A percentile compares a stretch with the other conserved stretches of the same genome.
phyloP scores from a whole-genome alignment of 116 monocot genomes.

The Papilionanthe hybrid region DNA sequence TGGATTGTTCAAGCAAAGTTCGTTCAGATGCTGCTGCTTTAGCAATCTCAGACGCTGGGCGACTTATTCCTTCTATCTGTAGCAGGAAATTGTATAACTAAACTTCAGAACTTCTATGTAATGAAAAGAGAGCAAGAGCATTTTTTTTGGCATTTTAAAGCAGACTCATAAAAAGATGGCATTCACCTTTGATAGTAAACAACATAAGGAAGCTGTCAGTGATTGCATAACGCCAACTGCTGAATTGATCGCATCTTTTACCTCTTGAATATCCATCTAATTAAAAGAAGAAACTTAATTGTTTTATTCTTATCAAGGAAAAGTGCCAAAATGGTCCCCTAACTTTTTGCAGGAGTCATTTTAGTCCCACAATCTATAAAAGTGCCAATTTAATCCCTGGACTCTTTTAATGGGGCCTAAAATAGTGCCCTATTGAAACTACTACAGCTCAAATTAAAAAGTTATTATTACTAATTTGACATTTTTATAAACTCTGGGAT shows the following conservation, averaged over 20 bases:
- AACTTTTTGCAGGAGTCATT: too few relatives aligned
- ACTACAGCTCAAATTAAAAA: too few relatives aligned
- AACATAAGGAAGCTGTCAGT: conserved; percentile 12
- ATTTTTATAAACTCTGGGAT: too few relatives aligned
- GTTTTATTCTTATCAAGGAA: neutral
- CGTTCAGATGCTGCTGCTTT: conserved; percentile 18
- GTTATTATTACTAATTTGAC: too few relatives aligned
- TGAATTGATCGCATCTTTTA: conserved; percentile 32
- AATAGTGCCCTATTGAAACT: too few relatives aligned
- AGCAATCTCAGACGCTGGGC: conserved; percentile 13
- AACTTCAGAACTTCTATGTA: neutral
- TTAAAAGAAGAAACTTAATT: neutral
- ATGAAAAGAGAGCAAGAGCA: neutral
- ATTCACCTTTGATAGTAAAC: conserved; percentile 16
- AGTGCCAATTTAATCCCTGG: too few relatives aligned
- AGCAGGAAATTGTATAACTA: neutral
- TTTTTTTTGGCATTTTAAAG: neutral
- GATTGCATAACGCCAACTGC: conserved; percentile 17
- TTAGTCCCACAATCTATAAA: too few relatives aligned
- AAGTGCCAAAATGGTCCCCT: too few relatives aligned
- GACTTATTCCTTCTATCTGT: conserved; percentile 18
- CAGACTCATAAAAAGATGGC: neutral
- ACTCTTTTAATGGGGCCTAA: too few relatives aligned
- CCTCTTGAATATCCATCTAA: conserved; percentile 30
- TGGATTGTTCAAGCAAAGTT: conserved; percentile 17